Conservation (phyloP, 2,329 filamentous ascomycete genomes). For the Penicillium paneum region DNA sequence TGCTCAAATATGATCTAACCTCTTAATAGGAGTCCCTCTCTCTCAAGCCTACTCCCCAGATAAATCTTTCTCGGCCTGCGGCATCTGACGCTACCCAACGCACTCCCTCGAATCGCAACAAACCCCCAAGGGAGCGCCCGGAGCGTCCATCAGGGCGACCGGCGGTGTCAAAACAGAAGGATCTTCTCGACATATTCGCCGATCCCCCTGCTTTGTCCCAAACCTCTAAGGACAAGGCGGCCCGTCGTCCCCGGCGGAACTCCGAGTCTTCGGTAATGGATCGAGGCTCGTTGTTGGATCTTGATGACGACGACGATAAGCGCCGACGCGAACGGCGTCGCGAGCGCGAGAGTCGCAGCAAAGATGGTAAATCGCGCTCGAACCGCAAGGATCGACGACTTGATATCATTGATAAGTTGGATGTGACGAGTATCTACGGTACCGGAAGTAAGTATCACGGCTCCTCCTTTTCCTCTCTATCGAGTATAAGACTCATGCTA, state of each 20-base stretch:
- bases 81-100: constrained; percentile 30
- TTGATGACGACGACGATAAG: constrained; percentile 50
- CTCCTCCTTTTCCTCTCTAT: too few relatives aligned
- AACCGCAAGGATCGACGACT: constrained; percentile 49
- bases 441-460: constrained; percentile 67
- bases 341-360: constrained; percentile 48
- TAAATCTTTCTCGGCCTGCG: constrained; percentile 37
- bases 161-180: constrained; percentile 22
- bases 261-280: constrained; percentile 63
- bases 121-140: constrained; percentile 26
- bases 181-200: constrained; percentile 50
- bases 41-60: constrained; percentile 32
- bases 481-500: not conserved
- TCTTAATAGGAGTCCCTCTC: constrained; percentile 39
- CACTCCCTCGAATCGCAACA: constrained; percentile 26
- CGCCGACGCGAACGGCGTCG: constrained; percentile 49
- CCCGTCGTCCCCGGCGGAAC: constrained; percentile 54
- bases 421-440: constrained; percentile 93
- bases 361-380: constrained; percentile 39
- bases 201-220: constrained; percentile 39
- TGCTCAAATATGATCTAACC: constrained; percentile 4
- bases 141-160: constrained; percentile 24
- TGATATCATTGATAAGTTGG: constrained; percentile 93
- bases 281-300: constrained; percentile 44
- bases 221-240: constrained; percentile 3